Evolutionary conservation across 225 moss, liverwort and hornwort genomes (phyloP).

Genomic region (Lunularia cruciata): DNA sequence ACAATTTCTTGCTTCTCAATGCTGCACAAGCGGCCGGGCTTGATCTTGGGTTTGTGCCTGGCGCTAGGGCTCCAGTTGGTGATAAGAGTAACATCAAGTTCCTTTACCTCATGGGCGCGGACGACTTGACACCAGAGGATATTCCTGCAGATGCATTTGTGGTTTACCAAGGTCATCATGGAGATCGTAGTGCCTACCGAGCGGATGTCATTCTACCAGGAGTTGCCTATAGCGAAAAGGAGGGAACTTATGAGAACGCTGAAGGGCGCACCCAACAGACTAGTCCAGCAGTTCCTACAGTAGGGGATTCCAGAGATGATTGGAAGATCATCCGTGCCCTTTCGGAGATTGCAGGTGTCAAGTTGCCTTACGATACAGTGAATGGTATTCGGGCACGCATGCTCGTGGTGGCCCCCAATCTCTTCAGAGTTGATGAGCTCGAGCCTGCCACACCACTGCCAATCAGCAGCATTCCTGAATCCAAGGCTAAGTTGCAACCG

Average conservation of each 20-base stretch:
- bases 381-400: conserved; percentile 82
- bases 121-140: conserved; percentile 82
- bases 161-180: conserved; percentile 96
- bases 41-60: conserved; percentile 78
- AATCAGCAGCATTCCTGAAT: conserved; percentile 38
- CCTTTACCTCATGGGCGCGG: conserved; percentile 82
- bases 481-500: conserved; percentile 47
- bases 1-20: conserved; percentile 80
- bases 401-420: conserved; percentile 71
- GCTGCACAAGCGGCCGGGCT: conserved; percentile 90
- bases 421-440: conserved; percentile 74
- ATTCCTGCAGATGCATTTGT: conserved; percentile 78
- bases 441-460: conserved; percentile 62
- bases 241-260: conserved; percentile 82
- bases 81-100: conserved; percentile 62
- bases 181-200: conserved; percentile 85
- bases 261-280: conserved; percentile 86
- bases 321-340: conserved; percentile 95
- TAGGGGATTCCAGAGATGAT: conserved; percentile 90
- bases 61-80: conserved; percentile 55
- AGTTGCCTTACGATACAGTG: conserved; percentile 68
- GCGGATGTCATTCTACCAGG: conserved; percentile 92
- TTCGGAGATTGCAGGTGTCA: conserved; percentile 77
- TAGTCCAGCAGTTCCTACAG: conserved; percentile 81
- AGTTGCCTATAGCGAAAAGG: conserved; percentile 85